Base-by-base conservation (phyloP, 768 basidiomycete genomes). In the Hortiboletus flavorubellus region DNA sequence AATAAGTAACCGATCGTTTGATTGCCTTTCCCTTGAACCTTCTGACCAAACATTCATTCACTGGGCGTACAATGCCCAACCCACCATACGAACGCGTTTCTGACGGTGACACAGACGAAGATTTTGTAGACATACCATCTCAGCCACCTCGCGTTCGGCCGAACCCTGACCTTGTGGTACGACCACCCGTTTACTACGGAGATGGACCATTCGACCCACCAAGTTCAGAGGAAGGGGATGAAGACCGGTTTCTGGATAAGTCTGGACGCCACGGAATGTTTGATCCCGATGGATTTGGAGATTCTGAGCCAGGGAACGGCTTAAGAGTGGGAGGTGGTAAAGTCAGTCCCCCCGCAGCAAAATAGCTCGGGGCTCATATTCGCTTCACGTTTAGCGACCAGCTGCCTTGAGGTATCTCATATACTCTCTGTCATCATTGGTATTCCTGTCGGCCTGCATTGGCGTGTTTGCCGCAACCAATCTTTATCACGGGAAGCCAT, bases 161-260 rank as follows among this genome's bases (percentile, higher is more conserved):
- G 3, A 50, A 26, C n/a, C 44, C 53, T 11, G 62, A 66, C 33
- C 55, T 49, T 18, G 46, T 49, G 35, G 58, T 65, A 18, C 63
- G 67, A 45, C 77, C 77, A 3, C 61, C 60, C 2, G 62, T 70
- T 7, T 91, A 91, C 71, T 91, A 91, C 60, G 85, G 80, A 31
- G 89, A 91, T 18, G 88, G 89, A 0, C 78, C 83, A 0, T 92
- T 91, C 63, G 86, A 89, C 59, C 78, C 86, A 21, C 87, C 89
- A 8, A 88, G 86, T 63, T 90, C 89, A n/a, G 86, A 85, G 46
- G 86, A 86, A n/a, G 87, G 85, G 53, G 79, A 81, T 29, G 80
- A 78, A 33, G 68, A 75, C 8, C 48, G 29, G 14, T 73, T 84
- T 18, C 58, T 80, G 33, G 82, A 82, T 57, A 85, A 86, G 64